Conservation (phyloP, 495 filamentous ascomycete genomes). For the Podospora bellae-mahoneyi region DNA sequence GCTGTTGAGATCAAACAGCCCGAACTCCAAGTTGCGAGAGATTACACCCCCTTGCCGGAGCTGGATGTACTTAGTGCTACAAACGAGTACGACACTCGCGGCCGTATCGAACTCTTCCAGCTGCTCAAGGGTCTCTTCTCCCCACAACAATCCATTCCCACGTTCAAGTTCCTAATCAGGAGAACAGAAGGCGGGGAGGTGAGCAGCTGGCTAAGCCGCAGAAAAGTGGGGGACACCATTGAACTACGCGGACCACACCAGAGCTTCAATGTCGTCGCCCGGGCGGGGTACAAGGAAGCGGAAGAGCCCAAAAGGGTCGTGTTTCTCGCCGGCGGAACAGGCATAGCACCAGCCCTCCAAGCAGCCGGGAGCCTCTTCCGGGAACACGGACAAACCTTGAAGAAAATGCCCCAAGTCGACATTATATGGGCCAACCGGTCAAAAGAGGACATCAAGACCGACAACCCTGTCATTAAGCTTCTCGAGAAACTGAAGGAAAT, state of each 20-base stretch:
- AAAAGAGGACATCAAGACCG: slow-evolving; percentile 34
- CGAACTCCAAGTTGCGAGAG: slow-evolving; percentile 78
- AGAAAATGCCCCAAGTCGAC: slow-evolving; percentile 43
- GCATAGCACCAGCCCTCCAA: slow-evolving; percentile 88
- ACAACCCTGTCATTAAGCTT: slow-evolving; percentile 51
- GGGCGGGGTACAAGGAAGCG: slow-evolving; percentile 45
- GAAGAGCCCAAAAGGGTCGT: slow-evolving; percentile 49
- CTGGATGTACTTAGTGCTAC: slow-evolving; percentile 25
- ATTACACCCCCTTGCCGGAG: slow-evolving; percentile 83
- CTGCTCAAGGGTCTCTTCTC: neutral
- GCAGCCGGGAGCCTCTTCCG: slow-evolving; percentile 56
- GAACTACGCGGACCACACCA: neutral
- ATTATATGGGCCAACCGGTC: slow-evolving; percentile 45
- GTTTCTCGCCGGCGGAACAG: slow-evolving; percentile 90
- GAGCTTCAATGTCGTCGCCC: neutral
- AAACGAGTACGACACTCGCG: neutral
- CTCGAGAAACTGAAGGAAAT: slow-evolving; percentile 55
- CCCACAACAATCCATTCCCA: neutral
- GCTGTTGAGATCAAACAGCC: slow-evolving; percentile 93
- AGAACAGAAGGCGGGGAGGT: neutral
- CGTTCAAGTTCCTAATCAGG: neutral
- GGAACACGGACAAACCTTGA: neutral
- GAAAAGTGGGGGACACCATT: neutral
- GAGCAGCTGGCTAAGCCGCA: neutral
- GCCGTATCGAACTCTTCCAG: neutral